Conservation (phyloP, 179 eudicot genomes). For the Drosera spatulata region DNA sequence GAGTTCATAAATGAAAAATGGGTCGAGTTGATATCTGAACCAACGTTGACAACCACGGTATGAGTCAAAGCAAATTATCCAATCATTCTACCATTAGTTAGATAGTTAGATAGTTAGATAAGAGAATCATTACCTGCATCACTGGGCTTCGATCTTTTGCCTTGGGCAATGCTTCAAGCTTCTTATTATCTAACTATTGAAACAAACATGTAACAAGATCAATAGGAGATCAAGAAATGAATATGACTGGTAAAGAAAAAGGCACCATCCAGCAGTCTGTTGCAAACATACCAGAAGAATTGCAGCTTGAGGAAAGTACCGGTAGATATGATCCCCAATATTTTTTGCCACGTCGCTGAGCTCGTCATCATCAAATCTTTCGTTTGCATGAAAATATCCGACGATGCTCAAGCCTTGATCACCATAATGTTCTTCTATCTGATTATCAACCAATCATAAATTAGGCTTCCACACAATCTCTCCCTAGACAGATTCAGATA, state of each 20-base stretch:
- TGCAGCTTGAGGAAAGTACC: conserved; percentile 82
- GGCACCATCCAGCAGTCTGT: not conserved
- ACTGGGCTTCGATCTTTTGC: conserved; percentile 64
- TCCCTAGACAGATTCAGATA: not conserved
- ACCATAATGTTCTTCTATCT: conserved; percentile 81
- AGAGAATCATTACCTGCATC: conserved; percentile 46
- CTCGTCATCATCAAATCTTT: conserved; percentile 75
- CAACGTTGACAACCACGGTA: no score
- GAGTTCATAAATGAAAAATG: no score
- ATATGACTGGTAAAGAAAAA: not conserved
- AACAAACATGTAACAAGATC: no score
- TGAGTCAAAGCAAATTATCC: no score
- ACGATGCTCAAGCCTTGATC: conserved; percentile 76
- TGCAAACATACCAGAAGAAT: conserved; percentile 54
- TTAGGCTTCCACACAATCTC: not conserved
- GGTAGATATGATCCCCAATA: conserved; percentile 77
- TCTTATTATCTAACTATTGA: conserved; percentile 60
- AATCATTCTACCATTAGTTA: no score
- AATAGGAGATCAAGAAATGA: not conserved
- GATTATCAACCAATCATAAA: conserved; percentile 5
- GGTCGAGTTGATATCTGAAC: no score
- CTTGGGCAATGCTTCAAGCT: conserved; percentile 49
- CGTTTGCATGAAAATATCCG: conserved; percentile 93
- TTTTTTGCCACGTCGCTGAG: conserved; percentile 66
- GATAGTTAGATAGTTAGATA: no score